These are phyloP conservation scores for Luffa aegyptiaca DNA, from an alignment of 306 rosid species.

Conservation along the genomic window DNA sequence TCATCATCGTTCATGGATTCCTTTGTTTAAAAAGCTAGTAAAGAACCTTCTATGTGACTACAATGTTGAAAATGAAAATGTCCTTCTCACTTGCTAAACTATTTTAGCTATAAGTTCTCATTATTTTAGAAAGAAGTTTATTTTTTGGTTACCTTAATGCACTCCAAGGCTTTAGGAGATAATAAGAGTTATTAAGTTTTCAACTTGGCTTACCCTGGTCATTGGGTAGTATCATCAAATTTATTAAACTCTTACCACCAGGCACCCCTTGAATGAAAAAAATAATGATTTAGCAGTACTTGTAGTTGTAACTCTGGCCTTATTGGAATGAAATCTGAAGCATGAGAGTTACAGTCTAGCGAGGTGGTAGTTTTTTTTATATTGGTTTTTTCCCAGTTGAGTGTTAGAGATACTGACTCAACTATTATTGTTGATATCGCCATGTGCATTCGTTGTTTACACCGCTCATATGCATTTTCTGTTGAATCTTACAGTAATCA, in stretches of 20 bases:
- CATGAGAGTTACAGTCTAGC: not conserved
- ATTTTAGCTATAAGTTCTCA: not conserved
- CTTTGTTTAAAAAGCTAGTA: not conserved
- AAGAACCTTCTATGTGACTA: not conserved
- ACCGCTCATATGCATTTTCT: not conserved
- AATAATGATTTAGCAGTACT: not conserved
- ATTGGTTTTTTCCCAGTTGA: not conserved
- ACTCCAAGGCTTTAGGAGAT: not conserved
- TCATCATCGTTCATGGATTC: not conserved
- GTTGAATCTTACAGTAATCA: conserved; percentile 37
- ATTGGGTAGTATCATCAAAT: not conserved
- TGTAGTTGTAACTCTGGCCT: not conserved
- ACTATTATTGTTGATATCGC: not conserved
- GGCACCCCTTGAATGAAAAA: not conserved
- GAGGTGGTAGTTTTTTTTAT: not conserved
- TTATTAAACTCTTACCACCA: not conserved
- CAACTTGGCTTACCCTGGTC: not conserved
- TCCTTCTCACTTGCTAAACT: not conserved
- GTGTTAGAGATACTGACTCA: not conserved
- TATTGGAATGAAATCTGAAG: not conserved
- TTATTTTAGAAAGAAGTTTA: not conserved
- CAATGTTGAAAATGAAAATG: not conserved
- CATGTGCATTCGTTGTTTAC: not conserved
- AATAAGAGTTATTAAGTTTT: not conserved
- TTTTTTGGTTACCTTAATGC: too few species aligned